Evolutionary conservation across 805 yeast species (phyloP).

Genomic region (Yarrowia divulgata): DNA sequence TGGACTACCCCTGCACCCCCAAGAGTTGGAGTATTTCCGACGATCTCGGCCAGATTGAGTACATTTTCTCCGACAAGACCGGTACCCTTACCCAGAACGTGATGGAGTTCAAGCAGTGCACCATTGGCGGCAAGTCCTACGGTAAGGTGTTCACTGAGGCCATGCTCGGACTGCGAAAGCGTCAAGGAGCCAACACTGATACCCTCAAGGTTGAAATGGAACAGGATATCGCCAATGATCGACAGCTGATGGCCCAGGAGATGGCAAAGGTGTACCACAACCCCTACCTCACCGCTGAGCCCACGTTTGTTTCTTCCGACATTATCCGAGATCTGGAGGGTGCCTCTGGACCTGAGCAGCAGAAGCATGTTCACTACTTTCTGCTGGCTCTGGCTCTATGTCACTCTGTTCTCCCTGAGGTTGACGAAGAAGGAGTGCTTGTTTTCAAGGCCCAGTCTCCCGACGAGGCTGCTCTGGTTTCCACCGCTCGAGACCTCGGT

Average conservation of each 20-base stretch:
- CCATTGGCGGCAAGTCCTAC: constrained; percentile 71
- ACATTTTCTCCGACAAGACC: constrained; percentile 81
- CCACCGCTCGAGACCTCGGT: constrained; percentile 80
- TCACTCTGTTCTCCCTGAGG: constrained; percentile 78
- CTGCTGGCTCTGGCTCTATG: constrained; percentile 77
- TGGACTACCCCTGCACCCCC: constrained; percentile 82
- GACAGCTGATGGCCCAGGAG: constrained; percentile 57
- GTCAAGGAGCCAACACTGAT: constrained; percentile 69
- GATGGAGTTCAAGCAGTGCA: constrained; percentile 84
- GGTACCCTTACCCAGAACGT: constrained; percentile 85
- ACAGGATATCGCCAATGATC: constrained; percentile 57
- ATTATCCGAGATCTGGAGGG: constrained; percentile 61
- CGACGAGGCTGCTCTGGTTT: constrained; percentile 82
- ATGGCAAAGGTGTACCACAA: constrained; percentile 62
- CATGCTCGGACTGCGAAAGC: constrained; percentile 68
- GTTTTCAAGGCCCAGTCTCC: constrained; percentile 84
- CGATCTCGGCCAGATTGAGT: constrained; percentile 84
- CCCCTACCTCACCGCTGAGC: constrained; percentile 44
- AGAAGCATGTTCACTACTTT: constrained; percentile 61
- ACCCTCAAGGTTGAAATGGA: constrained; percentile 59
- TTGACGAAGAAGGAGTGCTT: constrained; percentile 47
- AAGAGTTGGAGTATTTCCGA: constrained; percentile 87
- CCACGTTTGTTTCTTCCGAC: constrained; percentile 70
- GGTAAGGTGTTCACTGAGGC: constrained; percentile 82
- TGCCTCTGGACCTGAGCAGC: constrained; percentile 54